These are phyloP conservation scores for Colletotrichum echinochloae DNA, from an alignment of 2,329 filamentous ascomycete species.

Conservation along the genomic window DNA sequence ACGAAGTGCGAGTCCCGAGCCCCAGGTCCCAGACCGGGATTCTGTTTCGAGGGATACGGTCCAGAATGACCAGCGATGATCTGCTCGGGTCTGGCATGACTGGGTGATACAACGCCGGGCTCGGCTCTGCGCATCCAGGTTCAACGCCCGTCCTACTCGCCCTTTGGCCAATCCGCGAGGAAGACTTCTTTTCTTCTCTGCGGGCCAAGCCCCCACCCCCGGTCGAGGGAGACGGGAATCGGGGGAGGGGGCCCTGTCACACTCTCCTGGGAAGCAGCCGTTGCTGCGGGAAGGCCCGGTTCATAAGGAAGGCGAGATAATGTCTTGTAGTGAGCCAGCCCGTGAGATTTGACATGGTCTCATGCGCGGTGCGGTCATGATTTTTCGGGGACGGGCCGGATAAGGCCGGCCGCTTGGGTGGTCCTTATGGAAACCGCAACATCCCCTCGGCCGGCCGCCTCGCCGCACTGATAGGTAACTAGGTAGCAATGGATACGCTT, in stretches of 20 bases:
- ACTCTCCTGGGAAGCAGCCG: constrained; percentile 26
- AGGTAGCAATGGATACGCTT: constrained; percentile 12
- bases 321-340: constrained; percentile 16
- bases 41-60: constrained; percentile 7
- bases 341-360: constrained; percentile 7
- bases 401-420: constrained; percentile 22
- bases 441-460: constrained; percentile 21
- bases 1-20: constrained; percentile 17
- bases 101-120: constrained; percentile 29
- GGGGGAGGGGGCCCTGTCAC: neutral
- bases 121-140: constrained; percentile 15
- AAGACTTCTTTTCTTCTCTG: constrained; percentile 8
- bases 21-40: constrained; percentile 24
- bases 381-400: constrained; percentile 34
- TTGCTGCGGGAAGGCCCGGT: constrained; percentile 34
- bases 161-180: constrained; percentile 20
- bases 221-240: neutral
- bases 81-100: constrained; percentile 24
- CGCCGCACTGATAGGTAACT: constrained; percentile 3
- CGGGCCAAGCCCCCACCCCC: neutral
- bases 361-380: constrained; percentile 35
- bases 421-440: constrained; percentile 18
- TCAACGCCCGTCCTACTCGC: neutral
- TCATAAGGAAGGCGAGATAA: constrained; percentile 2
- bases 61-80: constrained; percentile 29